phyloP scores from a whole-genome alignment of 768 basidiomycete species.

The Boletellus sp. region DNA sequence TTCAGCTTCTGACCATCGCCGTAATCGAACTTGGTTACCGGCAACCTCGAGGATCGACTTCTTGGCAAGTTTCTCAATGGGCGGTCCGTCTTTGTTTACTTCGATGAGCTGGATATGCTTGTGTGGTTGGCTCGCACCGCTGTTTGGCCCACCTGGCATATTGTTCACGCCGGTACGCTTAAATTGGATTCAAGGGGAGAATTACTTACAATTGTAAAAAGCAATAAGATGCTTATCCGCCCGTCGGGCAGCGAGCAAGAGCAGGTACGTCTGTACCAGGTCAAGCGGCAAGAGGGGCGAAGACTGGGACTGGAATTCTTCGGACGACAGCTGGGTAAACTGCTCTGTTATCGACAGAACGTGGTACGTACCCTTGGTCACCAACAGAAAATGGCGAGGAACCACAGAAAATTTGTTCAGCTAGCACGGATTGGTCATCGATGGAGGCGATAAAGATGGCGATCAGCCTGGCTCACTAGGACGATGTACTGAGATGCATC shows the following conservation, averaged over 20 bases:
- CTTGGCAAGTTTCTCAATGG: conserved; percentile 70
- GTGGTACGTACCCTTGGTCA: conserved; percentile 67
- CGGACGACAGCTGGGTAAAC: conserved; percentile 1
- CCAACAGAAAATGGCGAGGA: conserved; percentile 81
- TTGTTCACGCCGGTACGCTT: neutral
- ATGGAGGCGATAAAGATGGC: neutral
- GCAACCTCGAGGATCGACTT: conserved; percentile 49
- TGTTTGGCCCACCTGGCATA: conserved; percentile 60
- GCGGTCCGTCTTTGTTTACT: conserved; percentile 59
- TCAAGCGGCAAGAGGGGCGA: conserved; percentile 78
- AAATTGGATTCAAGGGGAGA: neutral
- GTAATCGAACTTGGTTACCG: conserved; percentile 9
- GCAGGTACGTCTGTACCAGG: conserved; percentile 69
- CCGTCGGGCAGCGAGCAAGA: conserved; percentile 66
- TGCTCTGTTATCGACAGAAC: neutral
- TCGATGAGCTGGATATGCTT: conserved; percentile 90
- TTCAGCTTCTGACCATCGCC: conserved; percentile 1
- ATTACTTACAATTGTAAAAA: conserved; percentile 81
- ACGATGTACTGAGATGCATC: conserved; percentile 59
- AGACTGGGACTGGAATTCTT: conserved; percentile 75
- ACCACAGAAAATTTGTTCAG: conserved; percentile 86
- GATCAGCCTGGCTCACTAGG: conserved; percentile 48
- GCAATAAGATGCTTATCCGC: conserved; percentile 62
- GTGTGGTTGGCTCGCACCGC: conserved; percentile 87
- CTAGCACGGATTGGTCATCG: conserved; percentile 36